phyloP scores from a whole-genome alignment of 441 rosid species.

The Isatis lusitanica region DNA sequence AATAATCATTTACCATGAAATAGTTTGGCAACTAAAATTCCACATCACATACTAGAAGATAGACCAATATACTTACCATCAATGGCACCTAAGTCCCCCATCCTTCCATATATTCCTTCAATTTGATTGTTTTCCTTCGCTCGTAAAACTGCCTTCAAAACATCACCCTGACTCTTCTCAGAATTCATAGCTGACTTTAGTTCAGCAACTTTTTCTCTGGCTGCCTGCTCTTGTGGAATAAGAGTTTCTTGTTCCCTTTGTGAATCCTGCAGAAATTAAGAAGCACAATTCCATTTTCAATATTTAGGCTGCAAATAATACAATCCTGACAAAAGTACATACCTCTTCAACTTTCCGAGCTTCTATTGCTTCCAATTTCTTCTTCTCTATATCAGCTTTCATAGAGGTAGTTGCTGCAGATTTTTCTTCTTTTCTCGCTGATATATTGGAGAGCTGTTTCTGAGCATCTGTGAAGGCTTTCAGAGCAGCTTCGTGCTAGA shows the following conservation, averaged over 20 bases:
- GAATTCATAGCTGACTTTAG: conserved; percentile 75
- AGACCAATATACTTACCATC: conserved; percentile 59
- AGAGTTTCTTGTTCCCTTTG: conserved; percentile 76
- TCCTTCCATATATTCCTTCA: conserved; percentile 90
- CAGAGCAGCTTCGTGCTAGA: conserved; percentile 81
- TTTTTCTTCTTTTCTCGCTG: conserved; percentile 51
- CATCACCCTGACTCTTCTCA: conserved; percentile 92
- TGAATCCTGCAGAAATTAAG: conserved; percentile 58
- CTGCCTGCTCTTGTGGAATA: conserved; percentile 86
- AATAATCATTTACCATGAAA: background rate
- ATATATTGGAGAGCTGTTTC: conserved; percentile 65
- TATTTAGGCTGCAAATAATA: conserved; percentile 17
- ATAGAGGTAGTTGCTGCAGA: conserved; percentile 46
- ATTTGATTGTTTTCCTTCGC: conserved; percentile 80
- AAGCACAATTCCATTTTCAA: conserved; percentile 30
- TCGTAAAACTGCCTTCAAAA: conserved; percentile 79
- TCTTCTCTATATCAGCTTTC: conserved; percentile 58
- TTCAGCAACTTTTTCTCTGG: conserved; percentile 87
- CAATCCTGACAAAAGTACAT: conserved; percentile 27
- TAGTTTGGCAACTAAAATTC: background rate
- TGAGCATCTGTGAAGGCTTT: conserved; percentile 77
- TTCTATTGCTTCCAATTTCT: conserved; percentile 61
- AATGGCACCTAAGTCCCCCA: conserved; percentile 99
- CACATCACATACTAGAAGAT: conserved; percentile 1
- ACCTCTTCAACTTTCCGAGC: conserved; percentile 80